These are phyloP conservation scores for Lepiota subincarnata DNA, from an alignment of 768 basidiomycete genomes.

Conservation along the genomic window DNA sequence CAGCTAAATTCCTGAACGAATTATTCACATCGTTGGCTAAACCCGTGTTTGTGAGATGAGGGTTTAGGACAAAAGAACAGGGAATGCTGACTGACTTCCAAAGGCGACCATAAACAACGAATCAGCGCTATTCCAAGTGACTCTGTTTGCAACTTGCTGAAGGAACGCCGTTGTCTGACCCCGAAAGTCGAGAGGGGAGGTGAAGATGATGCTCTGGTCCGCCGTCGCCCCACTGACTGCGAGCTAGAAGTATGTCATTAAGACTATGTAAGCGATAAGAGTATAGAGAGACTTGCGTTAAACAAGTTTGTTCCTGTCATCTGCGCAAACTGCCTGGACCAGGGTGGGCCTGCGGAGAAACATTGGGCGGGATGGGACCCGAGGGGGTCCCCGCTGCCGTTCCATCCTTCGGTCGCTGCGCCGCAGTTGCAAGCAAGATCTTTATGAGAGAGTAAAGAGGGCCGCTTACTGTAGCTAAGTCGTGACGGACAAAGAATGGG, in stretches of 20 bases:
- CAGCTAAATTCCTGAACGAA: constrained; percentile 16
- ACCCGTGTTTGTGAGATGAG: not conserved
- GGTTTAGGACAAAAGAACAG: not conserved
- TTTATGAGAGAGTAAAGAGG: not conserved
- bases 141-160: constrained; percentile 15
- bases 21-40: constrained; percentile 21
- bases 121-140: constrained; percentile 17
- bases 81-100: constrained; percentile 17
- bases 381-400: constrained; percentile 19
- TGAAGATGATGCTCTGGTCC: constrained; percentile 16
- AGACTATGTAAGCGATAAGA: not conserved
- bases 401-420: constrained; percentile 19
- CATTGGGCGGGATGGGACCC: constrained; percentile 12
- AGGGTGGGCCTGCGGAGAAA: constrained; percentile 20
- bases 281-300: constrained; percentile 11
- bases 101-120: constrained; percentile 19
- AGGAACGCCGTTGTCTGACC: constrained; percentile 19
- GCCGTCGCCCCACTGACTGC: constrained; percentile 20
- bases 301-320: constrained; percentile 16
- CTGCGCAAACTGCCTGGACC: constrained; percentile 17
- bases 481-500: not conserved
- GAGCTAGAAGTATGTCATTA: constrained; percentile 12
- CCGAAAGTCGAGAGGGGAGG: constrained; percentile 19
- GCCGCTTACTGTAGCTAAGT: constrained; percentile 1
- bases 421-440: not conserved